A percentile compares a stretch with the other conserved stretches of the same genome.
phyloP scores from a whole-genome alignment of 495 filamentous ascomycete species.

The Talaromyces adpressus region DNA sequence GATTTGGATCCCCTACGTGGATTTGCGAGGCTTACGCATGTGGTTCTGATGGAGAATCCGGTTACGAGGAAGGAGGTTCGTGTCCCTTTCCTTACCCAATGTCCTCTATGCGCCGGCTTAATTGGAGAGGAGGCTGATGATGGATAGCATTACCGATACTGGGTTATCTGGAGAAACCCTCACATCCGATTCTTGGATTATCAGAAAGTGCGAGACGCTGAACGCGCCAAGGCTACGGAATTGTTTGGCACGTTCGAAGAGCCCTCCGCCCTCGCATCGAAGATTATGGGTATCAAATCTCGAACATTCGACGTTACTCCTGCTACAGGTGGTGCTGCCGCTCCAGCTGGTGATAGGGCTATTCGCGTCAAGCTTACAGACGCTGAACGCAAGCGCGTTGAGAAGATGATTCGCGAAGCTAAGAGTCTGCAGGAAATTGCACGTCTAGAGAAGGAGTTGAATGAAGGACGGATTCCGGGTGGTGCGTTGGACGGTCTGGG shows the following conservation, averaged over 20 bases:
- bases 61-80: slow-evolving; percentile 86
- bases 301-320: slow-evolving; percentile 65
- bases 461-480: slow-evolving; percentile 75
- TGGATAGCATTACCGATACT: slow-evolving; percentile 79
- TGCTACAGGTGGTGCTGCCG: slow-evolving; percentile 24
- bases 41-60: slow-evolving; percentile 80
- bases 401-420: slow-evolving; percentile 72
- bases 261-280: slow-evolving; percentile 74
- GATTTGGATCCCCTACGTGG: slow-evolving; percentile 79
- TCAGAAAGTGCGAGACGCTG: slow-evolving; percentile 78
- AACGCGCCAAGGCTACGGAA: slow-evolving; percentile 66
- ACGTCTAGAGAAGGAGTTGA: slow-evolving; percentile 73
- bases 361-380: slow-evolving; percentile 64
- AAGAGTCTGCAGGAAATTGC: slow-evolving; percentile 82
- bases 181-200: slow-evolving; percentile 89
- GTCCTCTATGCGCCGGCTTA: not conserved
- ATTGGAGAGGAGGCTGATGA: not conserved
- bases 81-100: slow-evolving; percentile 3
- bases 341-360: slow-evolving; percentile 50
- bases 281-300: slow-evolving; percentile 87
- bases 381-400: slow-evolving; percentile 60
- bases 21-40: slow-evolving; percentile 65
- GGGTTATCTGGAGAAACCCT: slow-evolving; percentile 81
- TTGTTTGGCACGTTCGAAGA: slow-evolving; percentile 73
- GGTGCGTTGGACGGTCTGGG: slow-evolving; percentile 57